Base-by-base conservation (phyloP, 768 basidiomycete species). In the Boletus huronensis region DNA sequence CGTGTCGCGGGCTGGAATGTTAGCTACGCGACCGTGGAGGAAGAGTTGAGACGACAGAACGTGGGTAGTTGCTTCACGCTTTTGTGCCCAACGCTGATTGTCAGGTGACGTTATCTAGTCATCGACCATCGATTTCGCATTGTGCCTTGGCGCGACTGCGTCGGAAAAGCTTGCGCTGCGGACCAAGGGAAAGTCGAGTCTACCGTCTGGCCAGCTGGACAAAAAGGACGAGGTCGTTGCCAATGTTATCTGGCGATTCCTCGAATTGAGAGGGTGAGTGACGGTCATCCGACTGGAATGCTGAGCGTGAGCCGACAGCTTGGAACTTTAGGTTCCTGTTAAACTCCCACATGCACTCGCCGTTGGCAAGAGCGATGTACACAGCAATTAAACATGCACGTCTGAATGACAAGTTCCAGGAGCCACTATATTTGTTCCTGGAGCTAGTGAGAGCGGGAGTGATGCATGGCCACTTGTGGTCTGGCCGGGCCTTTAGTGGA, bases 201-300 rank as follows among this genome's bases (percentile, higher is more conserved):
- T 72, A 31, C 64, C 74, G 26, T 64, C 62, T 35, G 64, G 63
- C 6, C 80, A 84, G 16, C 79, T 99, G 26, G 96, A 98, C 56
- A 98, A 97, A 76, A 98, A 98, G 75, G 97, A 99, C 64, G 97
- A 99, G 71, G 79, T 97, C 0, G 97, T 99, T 4, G 95, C 95
- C 8, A 99, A 99, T 67, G 94, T 96, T 26, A 90, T 99, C 52
- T 98, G 95, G 95, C 84, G 96, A 50, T 98, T 98, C 82, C 81
- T 99, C 52, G 96, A 98, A 70, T 76, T 98, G 54, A 79, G 97
- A 72, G 93, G 94, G 95, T 96, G 72, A 68, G 54, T 59, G 53
- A 36, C 25, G 7, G 19, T 44, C 16, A 44, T 59, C 58, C 8
- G n/a, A 54, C n/a, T 44, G 52, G 48, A 34, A 45, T 10, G 34